phyloP scores from a whole-genome alignment of 768 basidiomycete genomes.

The Leucocoprinus leucothites region DNA sequence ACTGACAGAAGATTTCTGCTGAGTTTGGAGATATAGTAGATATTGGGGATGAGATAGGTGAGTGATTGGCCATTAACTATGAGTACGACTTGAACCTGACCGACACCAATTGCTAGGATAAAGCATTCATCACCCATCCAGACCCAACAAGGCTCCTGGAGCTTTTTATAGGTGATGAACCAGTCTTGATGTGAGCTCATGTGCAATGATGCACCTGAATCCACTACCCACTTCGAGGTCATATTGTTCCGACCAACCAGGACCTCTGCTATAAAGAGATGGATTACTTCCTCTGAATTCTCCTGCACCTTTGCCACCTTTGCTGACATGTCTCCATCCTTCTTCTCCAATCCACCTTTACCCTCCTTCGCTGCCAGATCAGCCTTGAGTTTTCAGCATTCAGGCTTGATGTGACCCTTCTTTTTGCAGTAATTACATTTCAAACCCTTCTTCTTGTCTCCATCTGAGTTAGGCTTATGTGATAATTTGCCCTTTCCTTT shows the following conservation, averaged over 20 bases:
- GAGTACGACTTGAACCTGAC: background rate
- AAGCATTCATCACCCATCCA: constrained; percentile 16
- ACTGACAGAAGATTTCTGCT: background rate
- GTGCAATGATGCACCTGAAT: constrained; percentile 15
- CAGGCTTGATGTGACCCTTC: constrained; percentile 17
- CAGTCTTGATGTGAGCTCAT: constrained; percentile 14
- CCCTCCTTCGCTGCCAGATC: constrained; percentile 3
- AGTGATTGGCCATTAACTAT: background rate
- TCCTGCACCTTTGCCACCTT: constrained; percentile 2
- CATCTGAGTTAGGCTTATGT: background rate
- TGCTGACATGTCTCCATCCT: constrained; percentile 7
- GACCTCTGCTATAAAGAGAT: constrained; percentile 10
- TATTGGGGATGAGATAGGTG: background rate
- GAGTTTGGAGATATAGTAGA: background rate
- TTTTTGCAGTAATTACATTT: constrained; percentile 18
- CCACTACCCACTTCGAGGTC: constrained; percentile 12
- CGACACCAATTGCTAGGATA: constrained; percentile 10
- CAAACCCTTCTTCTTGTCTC: constrained; percentile 1
- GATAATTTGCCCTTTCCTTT: constrained; percentile 9
- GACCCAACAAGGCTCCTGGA: constrained; percentile 8
- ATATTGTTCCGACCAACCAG: background rate
- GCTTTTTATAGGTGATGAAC: constrained; percentile 12
- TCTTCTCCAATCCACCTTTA: constrained; percentile 4
- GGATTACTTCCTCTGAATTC: background rate
- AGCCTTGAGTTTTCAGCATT: constrained; percentile 15